A percentile compares a stretch with the other conserved stretches of the same genome.
Conservation (phyloP, 2,329 filamentous ascomycete species). For the Botryotinia convoluta region DNA sequence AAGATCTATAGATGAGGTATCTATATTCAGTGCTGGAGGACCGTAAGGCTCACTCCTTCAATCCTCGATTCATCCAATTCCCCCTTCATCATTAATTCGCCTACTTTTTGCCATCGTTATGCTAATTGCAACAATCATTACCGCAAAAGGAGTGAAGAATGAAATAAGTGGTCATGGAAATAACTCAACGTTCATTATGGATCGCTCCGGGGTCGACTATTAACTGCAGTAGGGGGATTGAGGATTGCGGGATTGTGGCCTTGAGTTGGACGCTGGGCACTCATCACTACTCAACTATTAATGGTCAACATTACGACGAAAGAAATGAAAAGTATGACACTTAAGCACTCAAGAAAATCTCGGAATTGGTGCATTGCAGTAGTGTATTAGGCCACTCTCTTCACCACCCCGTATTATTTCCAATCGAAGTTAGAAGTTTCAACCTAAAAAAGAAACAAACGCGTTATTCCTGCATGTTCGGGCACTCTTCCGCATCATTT, state of each 20-base stretch:
- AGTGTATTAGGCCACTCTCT: constrained; percentile 1
- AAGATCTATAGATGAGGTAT: not conserved
- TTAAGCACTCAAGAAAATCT: not conserved
- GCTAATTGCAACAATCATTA: constrained; percentile 1
- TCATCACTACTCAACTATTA: not conserved
- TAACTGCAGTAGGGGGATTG: not conserved
- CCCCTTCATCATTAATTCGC: not conserved
- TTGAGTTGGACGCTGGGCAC: constrained; percentile 1
- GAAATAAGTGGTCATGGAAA: not conserved
- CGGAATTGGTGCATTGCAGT: constrained; percentile 12
- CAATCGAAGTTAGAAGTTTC: constrained; percentile 14
- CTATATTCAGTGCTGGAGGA: constrained; percentile 2
- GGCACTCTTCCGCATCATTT: constrained; percentile 9
- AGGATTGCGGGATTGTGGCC: constrained; percentile 12
- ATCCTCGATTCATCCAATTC: constrained; percentile 4
- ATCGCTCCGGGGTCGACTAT: not conserved
- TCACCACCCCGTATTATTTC: constrained; percentile 9
- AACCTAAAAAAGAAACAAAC: constrained; percentile 6
- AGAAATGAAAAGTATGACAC: constrained; percentile 2
- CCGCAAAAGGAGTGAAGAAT: not conserved
- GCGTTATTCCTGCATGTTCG: constrained; percentile 4
- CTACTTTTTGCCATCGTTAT: not conserved
- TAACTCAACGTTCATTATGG: constrained; percentile 8
- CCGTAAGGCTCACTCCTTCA: constrained; percentile 14
- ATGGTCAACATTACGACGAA: constrained; percentile 15